A percentile compares a stretch with the other conserved stretches of the same genome.
These are phyloP conservation scores for Solanum hybrid DNA, from an alignment of 305 asterid species.

Conservation along the genomic window DNA sequence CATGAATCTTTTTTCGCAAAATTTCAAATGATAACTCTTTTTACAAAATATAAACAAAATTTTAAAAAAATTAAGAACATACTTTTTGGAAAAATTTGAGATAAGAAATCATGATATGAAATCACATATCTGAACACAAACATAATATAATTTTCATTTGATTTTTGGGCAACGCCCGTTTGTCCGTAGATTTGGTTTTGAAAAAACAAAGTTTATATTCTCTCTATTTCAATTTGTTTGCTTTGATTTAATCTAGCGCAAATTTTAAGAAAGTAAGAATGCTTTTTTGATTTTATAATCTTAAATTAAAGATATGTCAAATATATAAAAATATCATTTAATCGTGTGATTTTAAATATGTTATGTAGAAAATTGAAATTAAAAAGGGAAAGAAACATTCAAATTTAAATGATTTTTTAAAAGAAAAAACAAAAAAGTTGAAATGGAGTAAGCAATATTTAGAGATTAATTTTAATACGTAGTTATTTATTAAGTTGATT, in stretches of 20 bases:
- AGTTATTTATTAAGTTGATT: too few relatives aligned
- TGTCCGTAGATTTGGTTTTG: not conserved
- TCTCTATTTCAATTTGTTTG: not conserved
- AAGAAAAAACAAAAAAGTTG: too few relatives aligned
- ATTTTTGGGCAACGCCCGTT: too few relatives aligned
- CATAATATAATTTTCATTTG: too few relatives aligned
- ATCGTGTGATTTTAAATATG: too few relatives aligned
- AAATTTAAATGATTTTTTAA: too few relatives aligned
- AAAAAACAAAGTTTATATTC: not conserved
- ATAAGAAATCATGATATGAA: not conserved
- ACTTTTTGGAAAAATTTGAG: not conserved
- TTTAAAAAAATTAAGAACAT: not conserved
- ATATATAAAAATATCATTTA: too few relatives aligned
- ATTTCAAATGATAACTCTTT: too few relatives aligned
- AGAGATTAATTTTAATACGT: too few relatives aligned
- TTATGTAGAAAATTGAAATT: too few relatives aligned
- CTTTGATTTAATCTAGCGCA: too few relatives aligned
- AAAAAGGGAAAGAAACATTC: not conserved
- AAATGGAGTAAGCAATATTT: not conserved
- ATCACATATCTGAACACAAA: not conserved
- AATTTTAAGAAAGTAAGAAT: too few relatives aligned
- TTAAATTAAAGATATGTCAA: not conserved
- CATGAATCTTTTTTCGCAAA: not conserved
- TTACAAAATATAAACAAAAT: not conserved
- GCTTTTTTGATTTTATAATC: not conserved